These are phyloP conservation scores for Aspergillus indologenus DNA, from an alignment of 495 filamentous ascomycete genomes.

Conservation along the genomic window DNA sequence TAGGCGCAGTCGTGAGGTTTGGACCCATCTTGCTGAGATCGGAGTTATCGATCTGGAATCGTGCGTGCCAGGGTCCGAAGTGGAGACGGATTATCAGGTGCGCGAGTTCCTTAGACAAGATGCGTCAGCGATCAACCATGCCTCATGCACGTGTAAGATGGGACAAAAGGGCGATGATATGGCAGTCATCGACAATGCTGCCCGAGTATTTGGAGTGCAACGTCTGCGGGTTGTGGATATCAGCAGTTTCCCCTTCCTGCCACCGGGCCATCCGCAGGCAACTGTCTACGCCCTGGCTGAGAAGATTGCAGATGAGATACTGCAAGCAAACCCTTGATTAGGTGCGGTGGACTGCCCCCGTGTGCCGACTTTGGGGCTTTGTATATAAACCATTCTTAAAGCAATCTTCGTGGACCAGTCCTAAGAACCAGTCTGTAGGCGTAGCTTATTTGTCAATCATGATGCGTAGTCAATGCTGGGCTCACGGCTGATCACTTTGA, in stretches of 20 bases:
- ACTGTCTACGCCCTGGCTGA: constrained; percentile 52
- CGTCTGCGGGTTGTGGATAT: constrained; percentile 54
- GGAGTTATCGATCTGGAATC: constrained; percentile 29
- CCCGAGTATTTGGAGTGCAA: constrained; percentile 46
- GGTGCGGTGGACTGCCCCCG: background rate
- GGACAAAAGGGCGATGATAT: constrained; percentile 37
- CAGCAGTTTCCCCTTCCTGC: constrained; percentile 45
- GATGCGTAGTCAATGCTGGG: too few species aligned
- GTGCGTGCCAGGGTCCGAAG: constrained; percentile 39
- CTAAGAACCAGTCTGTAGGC: too few species aligned
- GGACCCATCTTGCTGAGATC: constrained; percentile 19
- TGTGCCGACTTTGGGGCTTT: background rate
- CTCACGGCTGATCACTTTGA: too few species aligned
- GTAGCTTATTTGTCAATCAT: background rate
- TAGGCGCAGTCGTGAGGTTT: constrained; percentile 39
- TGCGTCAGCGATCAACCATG: constrained; percentile 48
- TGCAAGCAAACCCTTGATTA: constrained; percentile 3
- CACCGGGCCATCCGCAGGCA: constrained; percentile 51
- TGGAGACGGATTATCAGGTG: constrained; percentile 47
- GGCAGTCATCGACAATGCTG: constrained; percentile 50
- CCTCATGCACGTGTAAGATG: constrained; percentile 48
- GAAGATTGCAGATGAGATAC: constrained; percentile 54
- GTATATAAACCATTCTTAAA: background rate
- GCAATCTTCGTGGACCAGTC: background rate
- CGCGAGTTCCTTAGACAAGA: constrained; percentile 36